These are phyloP conservation scores for Globisporangium cystogenes DNA, from an alignment of 352 stramenopile genomes.

Conservation along the genomic window DNA sequence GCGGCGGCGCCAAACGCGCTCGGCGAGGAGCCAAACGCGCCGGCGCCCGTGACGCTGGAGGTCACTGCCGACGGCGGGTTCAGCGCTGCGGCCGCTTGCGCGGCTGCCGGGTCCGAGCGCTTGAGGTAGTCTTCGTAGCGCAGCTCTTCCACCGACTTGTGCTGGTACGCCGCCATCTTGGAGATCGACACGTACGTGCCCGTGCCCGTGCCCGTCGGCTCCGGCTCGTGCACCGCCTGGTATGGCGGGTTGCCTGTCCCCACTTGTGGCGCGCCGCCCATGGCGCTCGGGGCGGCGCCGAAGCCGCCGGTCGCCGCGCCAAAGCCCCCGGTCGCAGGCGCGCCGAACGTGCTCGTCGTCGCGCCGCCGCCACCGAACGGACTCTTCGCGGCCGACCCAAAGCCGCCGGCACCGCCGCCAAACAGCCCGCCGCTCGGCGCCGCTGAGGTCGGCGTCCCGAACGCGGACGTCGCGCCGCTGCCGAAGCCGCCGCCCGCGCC, in stretches of 20 bases:
- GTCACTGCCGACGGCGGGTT: slow-evolving; percentile 30
- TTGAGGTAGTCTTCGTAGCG: slow-evolving; percentile 47
- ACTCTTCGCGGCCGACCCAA: slow-evolving; percentile 41
- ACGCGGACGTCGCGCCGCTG: slow-evolving; percentile 21
- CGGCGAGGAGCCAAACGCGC: slow-evolving; percentile 31
- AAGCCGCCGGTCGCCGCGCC: slow-evolving; percentile 19
- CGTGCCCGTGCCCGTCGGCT: slow-evolving; percentile 48
- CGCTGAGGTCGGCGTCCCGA: slow-evolving; percentile 25
- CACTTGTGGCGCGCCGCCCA: slow-evolving; percentile 36
- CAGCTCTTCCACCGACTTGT: slow-evolving; percentile 37
- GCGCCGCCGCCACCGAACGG: slow-evolving; percentile 33
- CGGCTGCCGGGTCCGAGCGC: slow-evolving; percentile 22
- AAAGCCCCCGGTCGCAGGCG: slow-evolving; percentile 22
- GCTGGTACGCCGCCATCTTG: slow-evolving; percentile 30
- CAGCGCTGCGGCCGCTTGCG: slow-evolving; percentile 31
- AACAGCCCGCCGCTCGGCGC: slow-evolving; percentile 25
- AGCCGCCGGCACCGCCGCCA: slow-evolving; percentile 26
- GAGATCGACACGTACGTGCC: slow-evolving; percentile 40
- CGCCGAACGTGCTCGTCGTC: slow-evolving; percentile 44
- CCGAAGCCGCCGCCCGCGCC: slow-evolving; percentile 12
- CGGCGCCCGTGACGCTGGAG: slow-evolving; percentile 24
- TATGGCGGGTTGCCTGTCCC: slow-evolving; percentile 73
- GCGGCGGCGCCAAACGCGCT: slow-evolving; percentile 18
- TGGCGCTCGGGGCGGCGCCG: slow-evolving; percentile 19
- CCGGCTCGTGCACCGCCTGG: slow-evolving; percentile 54